These are phyloP conservation scores for Litsea cubeba DNA, from an alignment of 164 flowering plant species.

Conservation along the genomic window DNA sequence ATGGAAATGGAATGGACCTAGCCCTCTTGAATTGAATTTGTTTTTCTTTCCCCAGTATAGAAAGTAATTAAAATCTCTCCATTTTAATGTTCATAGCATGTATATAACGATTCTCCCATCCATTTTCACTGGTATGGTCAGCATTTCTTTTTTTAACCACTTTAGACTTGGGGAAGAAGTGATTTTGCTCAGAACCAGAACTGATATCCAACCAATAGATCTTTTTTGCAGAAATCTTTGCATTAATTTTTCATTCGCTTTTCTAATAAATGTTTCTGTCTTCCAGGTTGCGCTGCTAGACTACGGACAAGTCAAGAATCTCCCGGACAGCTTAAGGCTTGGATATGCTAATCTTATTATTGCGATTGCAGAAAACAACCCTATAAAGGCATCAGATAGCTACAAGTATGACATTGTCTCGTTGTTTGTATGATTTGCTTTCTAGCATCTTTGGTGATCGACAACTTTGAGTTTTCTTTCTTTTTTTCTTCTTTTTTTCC, in stretches of 20 bases:
- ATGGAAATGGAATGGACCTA: neutral
- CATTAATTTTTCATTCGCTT: neutral
- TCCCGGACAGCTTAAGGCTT: slow-evolving; percentile 74
- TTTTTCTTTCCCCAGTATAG: neutral
- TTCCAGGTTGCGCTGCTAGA: slow-evolving; percentile 88
- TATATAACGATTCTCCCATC: neutral
- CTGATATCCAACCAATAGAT: neutral
- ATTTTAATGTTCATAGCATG: neutral
- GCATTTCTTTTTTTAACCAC: neutral
- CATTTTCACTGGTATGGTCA: neutral
- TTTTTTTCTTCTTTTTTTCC: too few species aligned
- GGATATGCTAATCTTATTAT: slow-evolving; percentile 83
- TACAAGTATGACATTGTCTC: slow-evolving; percentile 42
- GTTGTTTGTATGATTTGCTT: neutral
- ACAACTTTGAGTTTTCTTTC: neutral
- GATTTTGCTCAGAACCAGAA: too few species aligned
- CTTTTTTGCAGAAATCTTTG: neutral
- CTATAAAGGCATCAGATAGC: slow-evolving; percentile 51
- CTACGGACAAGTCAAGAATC: slow-evolving; percentile 98
- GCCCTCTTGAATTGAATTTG: neutral
- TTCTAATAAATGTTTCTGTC: neutral
- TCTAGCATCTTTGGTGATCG: neutral
- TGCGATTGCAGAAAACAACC: slow-evolving; percentile 77
- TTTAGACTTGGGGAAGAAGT: neutral
- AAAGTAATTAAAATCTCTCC: neutral